A percentile compares a stretch with the other conserved stretches of the same genome.
phyloP scores from a whole-genome alignment of 768 basidiomycete genomes.

The Gloeophyllum trabeum region DNA sequence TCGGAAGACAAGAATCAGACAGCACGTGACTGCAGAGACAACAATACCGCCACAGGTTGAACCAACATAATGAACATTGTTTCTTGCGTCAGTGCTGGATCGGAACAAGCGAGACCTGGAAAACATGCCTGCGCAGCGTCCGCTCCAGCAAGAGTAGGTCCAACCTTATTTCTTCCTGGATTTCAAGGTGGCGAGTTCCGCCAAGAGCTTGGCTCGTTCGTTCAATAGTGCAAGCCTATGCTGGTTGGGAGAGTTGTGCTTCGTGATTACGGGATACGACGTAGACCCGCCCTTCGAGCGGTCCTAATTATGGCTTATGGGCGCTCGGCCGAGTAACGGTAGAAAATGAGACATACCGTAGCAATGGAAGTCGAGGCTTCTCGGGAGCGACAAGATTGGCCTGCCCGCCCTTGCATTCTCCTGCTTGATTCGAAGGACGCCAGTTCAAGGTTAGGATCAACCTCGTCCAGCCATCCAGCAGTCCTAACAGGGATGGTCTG shows the following conservation, averaged over 20 bases:
- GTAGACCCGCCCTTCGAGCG: too few relatives aligned
- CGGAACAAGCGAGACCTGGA: too few relatives aligned
- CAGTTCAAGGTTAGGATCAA: slow-evolving; percentile 42
- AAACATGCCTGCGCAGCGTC: too few relatives aligned
- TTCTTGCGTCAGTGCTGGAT: too few relatives aligned
- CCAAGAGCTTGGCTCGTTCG: slow-evolving; percentile 44
- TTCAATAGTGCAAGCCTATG: slow-evolving; percentile 41
- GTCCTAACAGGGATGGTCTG: slow-evolving; percentile 37
- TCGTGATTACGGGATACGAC: slow-evolving; percentile 14
- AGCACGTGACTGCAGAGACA: too few relatives aligned
- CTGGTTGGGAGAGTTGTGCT: slow-evolving; percentile 26
- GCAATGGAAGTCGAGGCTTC: neutral
- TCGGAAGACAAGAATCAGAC: too few relatives aligned
- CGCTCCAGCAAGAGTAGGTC: too few relatives aligned
- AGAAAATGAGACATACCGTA: neutral
- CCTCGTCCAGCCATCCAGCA: slow-evolving; percentile 40
- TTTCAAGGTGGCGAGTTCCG: slow-evolving; percentile 40
- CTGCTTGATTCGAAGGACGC: slow-evolving; percentile 33
- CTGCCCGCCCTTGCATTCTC: slow-evolving; percentile 4
- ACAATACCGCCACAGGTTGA: too few relatives aligned
- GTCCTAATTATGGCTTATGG: too few relatives aligned
- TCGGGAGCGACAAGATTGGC: slow-evolving; percentile 1
- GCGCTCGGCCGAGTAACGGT: neutral
- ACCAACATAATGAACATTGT: too few relatives aligned
- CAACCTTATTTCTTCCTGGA: too few relatives aligned